Evolutionary conservation across 164 flowering plant species (phyloP), one percentile per base, ranked within the genome.

Genomic region (Annona cherimola): DNA sequence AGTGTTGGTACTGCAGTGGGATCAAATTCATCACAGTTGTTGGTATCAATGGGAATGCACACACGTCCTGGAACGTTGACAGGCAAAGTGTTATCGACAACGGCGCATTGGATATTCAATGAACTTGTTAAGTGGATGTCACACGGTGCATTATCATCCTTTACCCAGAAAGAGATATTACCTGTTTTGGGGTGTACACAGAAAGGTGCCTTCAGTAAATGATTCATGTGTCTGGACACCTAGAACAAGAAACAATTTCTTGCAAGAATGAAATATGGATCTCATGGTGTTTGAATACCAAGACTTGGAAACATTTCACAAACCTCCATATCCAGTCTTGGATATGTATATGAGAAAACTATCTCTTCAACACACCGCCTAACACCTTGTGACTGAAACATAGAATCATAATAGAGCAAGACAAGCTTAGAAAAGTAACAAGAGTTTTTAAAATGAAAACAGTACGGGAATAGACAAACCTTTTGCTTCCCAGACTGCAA

Each of bases 141-240:
- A 43, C 20, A 4, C n/a, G 2, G n/a, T 18, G 43, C 54, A 66
- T 42, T 18, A 39, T 14, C 68, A 41, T 35, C 20, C 20, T 66
- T 42, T 26, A 46, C 7, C 57, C 57, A 50, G 57, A 9, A 16
- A 50, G 9, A 45, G 12, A 14, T 26, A 74, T 79, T 68, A 89
- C 99, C 99, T 84, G 99, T 96, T 82, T 96, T 89, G 26, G 99
- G 99, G 82, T 96, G 99, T 42, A 93, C 85, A 75, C 98, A 96
- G 75, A 96, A 96, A 61, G 99, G 98, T 54, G 99, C 95, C 83
- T 96, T 96, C 43, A 96, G 84, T 83, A 96, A 84, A 81, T 96
- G 98, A 81, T 92, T 92, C 96, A 88, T 89, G 78, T 88, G 98
- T 79, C 87, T 96, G 65, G 98, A 85, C 54, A 93, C 99, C 99